These are phyloP conservation scores for Pterocarpus santalinus DNA, from an alignment of 306 rosid genomes.

Conservation along the genomic window DNA sequence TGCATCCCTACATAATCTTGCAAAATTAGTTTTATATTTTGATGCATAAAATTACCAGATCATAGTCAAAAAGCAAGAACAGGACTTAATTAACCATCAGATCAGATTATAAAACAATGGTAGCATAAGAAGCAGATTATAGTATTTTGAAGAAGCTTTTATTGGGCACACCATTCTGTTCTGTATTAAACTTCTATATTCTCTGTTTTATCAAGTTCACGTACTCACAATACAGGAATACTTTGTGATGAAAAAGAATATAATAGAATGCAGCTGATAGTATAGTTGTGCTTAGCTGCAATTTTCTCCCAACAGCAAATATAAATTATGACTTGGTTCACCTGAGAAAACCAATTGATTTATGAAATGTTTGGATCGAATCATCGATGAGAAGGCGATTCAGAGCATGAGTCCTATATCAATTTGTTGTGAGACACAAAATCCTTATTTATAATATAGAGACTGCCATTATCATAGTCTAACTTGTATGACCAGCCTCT, in stretches of 20 bases:
- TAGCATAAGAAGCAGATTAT: conserved; percentile 27
- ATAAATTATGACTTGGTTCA: background rate
- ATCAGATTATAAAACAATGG: conserved; percentile 20
- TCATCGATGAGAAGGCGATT: background rate
- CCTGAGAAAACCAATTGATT: no score
- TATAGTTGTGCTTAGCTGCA: background rate
- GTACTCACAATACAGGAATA: background rate
- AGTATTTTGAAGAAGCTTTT: conserved; percentile 3
- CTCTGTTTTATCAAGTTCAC: background rate
- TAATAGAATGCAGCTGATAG: background rate
- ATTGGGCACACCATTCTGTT: background rate
- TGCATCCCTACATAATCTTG: conserved; percentile 74
- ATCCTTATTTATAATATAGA: background rate
- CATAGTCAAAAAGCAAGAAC: conserved; percentile 17
- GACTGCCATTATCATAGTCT: background rate
- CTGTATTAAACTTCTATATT: background rate
- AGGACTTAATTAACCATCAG: conserved; percentile 21
- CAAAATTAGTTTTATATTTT: conserved; percentile 24
- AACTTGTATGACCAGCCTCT: background rate
- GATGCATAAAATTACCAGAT: conserved; percentile 33
- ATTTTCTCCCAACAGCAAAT: background rate
- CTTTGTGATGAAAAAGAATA: background rate
- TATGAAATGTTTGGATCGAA: background rate
- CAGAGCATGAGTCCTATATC: background rate
- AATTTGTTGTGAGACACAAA: background rate